Conservation (phyloP, 2,329 filamentous ascomycete species). For the Tolypocladium endophyticum region DNA sequence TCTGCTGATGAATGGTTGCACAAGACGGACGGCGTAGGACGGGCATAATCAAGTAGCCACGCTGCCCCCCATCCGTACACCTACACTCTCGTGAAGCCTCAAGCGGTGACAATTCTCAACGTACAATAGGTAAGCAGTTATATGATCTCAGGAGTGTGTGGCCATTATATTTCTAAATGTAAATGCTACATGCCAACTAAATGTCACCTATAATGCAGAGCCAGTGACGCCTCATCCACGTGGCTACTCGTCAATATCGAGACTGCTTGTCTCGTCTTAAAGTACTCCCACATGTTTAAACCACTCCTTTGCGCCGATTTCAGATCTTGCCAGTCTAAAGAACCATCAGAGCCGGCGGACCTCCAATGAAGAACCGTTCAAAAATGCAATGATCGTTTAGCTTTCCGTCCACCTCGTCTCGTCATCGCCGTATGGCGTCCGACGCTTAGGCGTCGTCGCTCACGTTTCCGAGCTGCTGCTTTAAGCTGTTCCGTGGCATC, state of each 20-base stretch:
- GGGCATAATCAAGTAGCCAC: too few species aligned
- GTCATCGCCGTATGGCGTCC: background rate
- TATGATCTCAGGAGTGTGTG: background rate
- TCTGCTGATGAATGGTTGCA: too few species aligned
- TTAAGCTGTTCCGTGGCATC: background rate
- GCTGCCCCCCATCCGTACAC: too few species aligned
- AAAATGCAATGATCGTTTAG: background rate
- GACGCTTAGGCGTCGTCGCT: background rate
- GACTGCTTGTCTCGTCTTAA: background rate
- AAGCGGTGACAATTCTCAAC: background rate
- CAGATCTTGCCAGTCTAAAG: background rate
- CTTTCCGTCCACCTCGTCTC: background rate
- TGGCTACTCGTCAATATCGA: background rate
- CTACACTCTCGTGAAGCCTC: background rate
- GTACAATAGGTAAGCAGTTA: background rate
- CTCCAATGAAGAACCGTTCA: background rate
- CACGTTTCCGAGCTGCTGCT: background rate
- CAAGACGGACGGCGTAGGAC: too few species aligned
- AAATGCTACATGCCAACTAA: background rate
- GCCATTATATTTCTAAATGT: background rate
- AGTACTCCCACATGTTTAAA: background rate
- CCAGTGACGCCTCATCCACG: background rate
- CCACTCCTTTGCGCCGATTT: background rate
- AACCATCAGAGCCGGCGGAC: background rate
- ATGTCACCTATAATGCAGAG: background rate